phyloP scores from a whole-genome alignment of 179 eudicot genomes.

The Dionaea muscipula region DNA sequence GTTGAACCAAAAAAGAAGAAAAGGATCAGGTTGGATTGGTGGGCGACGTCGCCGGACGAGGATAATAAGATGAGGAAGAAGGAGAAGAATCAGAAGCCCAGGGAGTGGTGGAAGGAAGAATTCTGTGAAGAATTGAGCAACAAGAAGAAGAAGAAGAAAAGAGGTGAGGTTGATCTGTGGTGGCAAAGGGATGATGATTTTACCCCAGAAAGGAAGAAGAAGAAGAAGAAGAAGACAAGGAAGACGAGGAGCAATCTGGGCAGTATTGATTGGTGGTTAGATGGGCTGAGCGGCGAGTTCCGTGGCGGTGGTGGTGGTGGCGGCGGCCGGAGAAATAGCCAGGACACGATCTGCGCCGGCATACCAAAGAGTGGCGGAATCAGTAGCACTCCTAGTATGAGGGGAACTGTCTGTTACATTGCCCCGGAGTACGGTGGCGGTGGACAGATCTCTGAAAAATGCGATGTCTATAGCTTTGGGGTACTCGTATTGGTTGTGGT shows the following conservation, averaged over 20 bases:
- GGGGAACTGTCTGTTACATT: constrained; percentile 87
- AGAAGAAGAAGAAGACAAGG: constrained; percentile 20
- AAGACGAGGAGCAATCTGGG: constrained; percentile 45
- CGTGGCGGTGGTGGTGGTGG: too few relatives aligned
- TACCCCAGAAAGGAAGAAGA: constrained; percentile 46
- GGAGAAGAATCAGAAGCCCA: constrained; percentile 54
- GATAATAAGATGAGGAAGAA: constrained; percentile 28
- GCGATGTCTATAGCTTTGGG: constrained; percentile 84
- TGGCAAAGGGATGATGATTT: constrained; percentile 76
- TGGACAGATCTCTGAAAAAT: constrained; percentile 56
- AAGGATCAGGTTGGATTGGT: constrained; percentile 58
- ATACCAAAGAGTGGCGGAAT: constrained; percentile 81
- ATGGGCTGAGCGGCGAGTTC: constrained; percentile 71
- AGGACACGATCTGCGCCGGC: constrained; percentile 50
- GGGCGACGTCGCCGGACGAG: constrained; percentile 46
- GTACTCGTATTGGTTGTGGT: constrained; percentile 64
- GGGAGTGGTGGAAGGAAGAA: constrained; percentile 97
- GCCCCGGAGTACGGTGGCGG: constrained; percentile 91
- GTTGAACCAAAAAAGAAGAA: constrained; percentile 41
- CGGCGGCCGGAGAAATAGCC: constrained; percentile 60
- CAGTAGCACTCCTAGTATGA: constrained; percentile 92
- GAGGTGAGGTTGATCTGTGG: constrained; percentile 41
- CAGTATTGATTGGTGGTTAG: constrained; percentile 91
- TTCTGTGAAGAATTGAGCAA: constrained; percentile 70
- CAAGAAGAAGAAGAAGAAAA: constrained; percentile 41